Percentiles rank a stretch among this genome's conserved stretches.
These are phyloP conservation scores for Spizellomyces punctatus DNA, from an alignment of 192 early-diverging fungal genomes.

Conservation along the genomic window DNA sequence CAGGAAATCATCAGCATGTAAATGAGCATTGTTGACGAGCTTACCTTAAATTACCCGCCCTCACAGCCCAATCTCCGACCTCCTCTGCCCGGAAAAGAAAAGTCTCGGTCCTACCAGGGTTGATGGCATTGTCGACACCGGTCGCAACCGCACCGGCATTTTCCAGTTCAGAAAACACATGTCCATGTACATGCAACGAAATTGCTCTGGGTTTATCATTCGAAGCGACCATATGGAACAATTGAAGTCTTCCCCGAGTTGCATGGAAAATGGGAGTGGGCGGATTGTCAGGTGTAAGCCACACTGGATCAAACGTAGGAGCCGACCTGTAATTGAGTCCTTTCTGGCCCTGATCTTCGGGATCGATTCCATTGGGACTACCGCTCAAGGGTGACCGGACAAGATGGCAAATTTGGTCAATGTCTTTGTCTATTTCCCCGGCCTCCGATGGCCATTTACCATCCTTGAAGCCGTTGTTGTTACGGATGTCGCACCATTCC, in stretches of 20 bases:
- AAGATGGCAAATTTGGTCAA: not conserved
- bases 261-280: slow-evolving; percentile 8
- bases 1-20: no score
- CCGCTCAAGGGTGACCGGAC: no score
- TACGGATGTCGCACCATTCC: slow-evolving; percentile 1
- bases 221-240: slow-evolving; percentile 5
- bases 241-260: not conserved
- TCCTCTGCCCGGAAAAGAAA: not conserved
- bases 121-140: slow-evolving; percentile 20
- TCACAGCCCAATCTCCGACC: slow-evolving; percentile 11
- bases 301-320: slow-evolving; percentile 8
- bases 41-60: no score
- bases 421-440: not conserved
- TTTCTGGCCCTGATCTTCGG: slow-evolving; percentile 17
- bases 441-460: not conserved
- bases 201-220: slow-evolving; percentile 15
- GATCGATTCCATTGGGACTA: not conserved
- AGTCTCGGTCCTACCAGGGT: slow-evolving; percentile 10
- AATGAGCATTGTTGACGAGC: no score
- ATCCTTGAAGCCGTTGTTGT: not conserved
- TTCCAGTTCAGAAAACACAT: slow-evolving; percentile 11
- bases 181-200: slow-evolving; percentile 2
- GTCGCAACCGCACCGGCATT: slow-evolving; percentile 20
- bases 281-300: slow-evolving; percentile 14
- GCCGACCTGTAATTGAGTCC: slow-evolving; percentile 14